phyloP scores from a whole-genome alignment of 805 yeast species.

The Pichia cabralensis region DNA sequence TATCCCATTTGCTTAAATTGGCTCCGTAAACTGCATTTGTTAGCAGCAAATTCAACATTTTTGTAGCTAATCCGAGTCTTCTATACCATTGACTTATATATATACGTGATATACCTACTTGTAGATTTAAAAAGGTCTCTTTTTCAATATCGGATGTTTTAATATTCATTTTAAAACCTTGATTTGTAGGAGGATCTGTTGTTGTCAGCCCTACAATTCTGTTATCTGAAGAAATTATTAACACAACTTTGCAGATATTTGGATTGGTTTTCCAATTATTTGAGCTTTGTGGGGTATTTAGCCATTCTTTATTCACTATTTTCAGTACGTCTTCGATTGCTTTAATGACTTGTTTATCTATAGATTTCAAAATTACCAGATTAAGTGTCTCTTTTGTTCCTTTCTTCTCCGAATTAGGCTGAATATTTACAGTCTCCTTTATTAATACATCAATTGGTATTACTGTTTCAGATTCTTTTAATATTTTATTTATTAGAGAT shows the following conservation, averaged over 20 bases:
- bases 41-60: conserved; percentile 34
- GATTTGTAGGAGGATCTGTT: neutral
- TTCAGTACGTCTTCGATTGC: too few relatives aligned
- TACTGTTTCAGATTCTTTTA: too few relatives aligned
- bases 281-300: neutral
- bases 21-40: conserved; percentile 39
- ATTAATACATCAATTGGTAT: too few relatives aligned
- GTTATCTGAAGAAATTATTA: neutral
- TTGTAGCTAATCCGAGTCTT: conserved; percentile 37
- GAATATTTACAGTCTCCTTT: too few relatives aligned
- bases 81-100: conserved; percentile 35
- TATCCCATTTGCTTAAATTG: conserved; percentile 27
- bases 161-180: conserved; percentile 3
- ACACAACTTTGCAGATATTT: neutral
- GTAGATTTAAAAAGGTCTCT: conserved; percentile 7
- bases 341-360: neutral
- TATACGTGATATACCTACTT: conserved; percentile 38
- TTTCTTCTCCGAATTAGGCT: too few relatives aligned
- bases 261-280: conserved; percentile 2
- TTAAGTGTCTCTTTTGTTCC: neutral
- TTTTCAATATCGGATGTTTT: neutral
- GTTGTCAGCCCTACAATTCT: conserved; percentile 3
- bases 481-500: too few relatives aligned
- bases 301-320: conserved; percentile 2
- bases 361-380: neutral